phyloP scores from a whole-genome alignment of 257 asterid species.

The Nicotiana sylvestris region DNA sequence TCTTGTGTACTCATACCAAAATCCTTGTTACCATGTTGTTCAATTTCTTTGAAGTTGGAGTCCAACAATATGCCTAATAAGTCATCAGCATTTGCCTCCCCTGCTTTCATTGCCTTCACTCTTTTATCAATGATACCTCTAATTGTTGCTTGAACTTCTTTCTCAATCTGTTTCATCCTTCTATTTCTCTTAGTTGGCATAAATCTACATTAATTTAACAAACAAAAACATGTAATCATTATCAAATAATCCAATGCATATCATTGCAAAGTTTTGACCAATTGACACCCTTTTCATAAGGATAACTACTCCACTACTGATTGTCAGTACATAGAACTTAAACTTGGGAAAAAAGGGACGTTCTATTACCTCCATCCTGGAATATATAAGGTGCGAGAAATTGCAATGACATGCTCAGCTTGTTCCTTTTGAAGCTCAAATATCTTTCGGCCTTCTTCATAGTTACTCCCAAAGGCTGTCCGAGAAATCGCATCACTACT shows the following conservation, averaged over 20 bases:
- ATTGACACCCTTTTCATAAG: too few species aligned
- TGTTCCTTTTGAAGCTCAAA: slow-evolving; percentile 43
- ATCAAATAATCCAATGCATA: background rate
- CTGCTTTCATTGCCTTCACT: slow-evolving; percentile 1
- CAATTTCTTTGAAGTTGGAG: slow-evolving; percentile 18
- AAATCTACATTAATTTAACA: background rate
- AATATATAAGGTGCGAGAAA: slow-evolving; percentile 20
- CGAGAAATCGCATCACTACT: slow-evolving; percentile 39
- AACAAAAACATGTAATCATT: background rate
- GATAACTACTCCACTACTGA: too few species aligned
- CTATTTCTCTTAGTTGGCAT: slow-evolving; percentile 18
- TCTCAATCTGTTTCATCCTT: slow-evolving; percentile 20
- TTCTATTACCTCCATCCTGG: slow-evolving; percentile 39
- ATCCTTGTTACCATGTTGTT: background rate
- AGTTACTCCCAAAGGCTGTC: slow-evolving; percentile 49
- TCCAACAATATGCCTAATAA: slow-evolving; percentile 21
- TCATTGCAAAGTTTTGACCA: too few species aligned
- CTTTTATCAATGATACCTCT: slow-evolving; percentile 9
- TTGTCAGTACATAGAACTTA: background rate
- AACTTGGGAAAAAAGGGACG: background rate
- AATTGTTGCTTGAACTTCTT: slow-evolving; percentile 13
- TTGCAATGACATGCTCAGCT: slow-evolving; percentile 20
- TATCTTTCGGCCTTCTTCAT: slow-evolving; percentile 47
- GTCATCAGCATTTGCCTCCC: slow-evolving; percentile 12
- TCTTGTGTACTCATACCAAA: slow-evolving; percentile 14